Evolutionary conservation across 2,329 filamentous ascomycete species (phyloP).

Genomic region (Sporothrix mexicana): DNA sequence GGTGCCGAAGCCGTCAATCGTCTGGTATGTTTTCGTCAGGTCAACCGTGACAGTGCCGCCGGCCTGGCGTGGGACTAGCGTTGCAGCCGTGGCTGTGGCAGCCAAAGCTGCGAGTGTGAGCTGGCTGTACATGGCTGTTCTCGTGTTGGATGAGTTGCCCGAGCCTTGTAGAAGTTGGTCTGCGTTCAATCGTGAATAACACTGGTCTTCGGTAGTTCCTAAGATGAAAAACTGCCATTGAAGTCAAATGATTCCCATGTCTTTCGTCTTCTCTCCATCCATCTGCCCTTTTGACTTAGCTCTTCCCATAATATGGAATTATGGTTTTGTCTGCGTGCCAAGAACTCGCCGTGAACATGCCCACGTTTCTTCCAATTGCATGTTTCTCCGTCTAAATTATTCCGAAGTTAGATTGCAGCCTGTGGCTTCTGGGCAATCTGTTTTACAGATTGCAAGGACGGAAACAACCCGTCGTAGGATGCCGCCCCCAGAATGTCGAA

Average conservation of each 20-base stretch:
- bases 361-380: not conserved
- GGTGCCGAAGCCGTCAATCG: slow-evolving; percentile 53
- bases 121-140: not conserved
- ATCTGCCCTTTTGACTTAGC: not conserved
- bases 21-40: slow-evolving; percentile 49
- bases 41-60: slow-evolving; percentile 45
- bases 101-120: not conserved
- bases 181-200: too few species aligned
- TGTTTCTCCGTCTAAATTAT: slow-evolving; percentile 25
- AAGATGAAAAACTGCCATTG: not conserved
- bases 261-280: not conserved
- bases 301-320: not conserved
- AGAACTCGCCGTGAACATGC: not conserved
- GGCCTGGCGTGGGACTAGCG: slow-evolving; percentile 28
- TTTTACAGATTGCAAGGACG: not conserved
- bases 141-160: not conserved
- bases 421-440: slow-evolving; percentile 1
- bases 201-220: too few species aligned
- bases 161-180: too few species aligned
- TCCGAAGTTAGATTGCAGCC: slow-evolving; percentile 10
- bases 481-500: not conserved
- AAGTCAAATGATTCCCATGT: slow-evolving; percentile 8
- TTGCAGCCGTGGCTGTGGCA: not conserved
- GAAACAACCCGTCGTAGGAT: not conserved
- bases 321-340: not conserved